Conservation (phyloP, 139 green algal species). For the Volvox reticuliferus region DNA sequence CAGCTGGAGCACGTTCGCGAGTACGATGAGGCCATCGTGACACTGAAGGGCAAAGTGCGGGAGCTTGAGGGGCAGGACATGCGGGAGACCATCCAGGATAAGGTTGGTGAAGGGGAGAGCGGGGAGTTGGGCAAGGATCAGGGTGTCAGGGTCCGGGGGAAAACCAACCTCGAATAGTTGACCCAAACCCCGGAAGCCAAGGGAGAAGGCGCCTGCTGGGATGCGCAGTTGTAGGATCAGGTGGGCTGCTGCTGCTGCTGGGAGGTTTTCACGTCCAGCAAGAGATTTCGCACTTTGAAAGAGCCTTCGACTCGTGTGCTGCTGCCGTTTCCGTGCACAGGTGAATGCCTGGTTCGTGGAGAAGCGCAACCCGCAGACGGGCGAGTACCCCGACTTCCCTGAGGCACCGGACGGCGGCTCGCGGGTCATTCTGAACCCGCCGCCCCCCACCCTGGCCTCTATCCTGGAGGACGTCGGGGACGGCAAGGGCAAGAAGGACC, state of each 20-base stretch:
- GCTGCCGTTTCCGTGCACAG: constrained; percentile 49
- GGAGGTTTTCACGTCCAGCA: too few species aligned
- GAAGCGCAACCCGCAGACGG: constrained; percentile 81
- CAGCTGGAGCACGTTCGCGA: constrained; percentile 75
- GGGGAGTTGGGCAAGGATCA: too few species aligned
- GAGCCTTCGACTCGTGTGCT: too few species aligned
- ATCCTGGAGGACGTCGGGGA: constrained; percentile 60
- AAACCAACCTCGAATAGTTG: too few species aligned
- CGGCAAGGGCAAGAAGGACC: constrained; percentile 64
- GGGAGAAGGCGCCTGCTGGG: too few species aligned
- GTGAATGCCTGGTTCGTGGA: constrained; percentile 93
- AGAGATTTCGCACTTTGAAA: too few species aligned
- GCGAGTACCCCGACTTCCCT: constrained; percentile 89
- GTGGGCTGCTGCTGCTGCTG: too few species aligned
- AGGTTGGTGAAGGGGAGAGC: constrained; percentile 53
- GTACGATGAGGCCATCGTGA: constrained; percentile 81
- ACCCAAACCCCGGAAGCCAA: too few species aligned
- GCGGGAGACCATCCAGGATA: constrained; percentile 91
- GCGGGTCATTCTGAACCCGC: constrained; percentile 82
- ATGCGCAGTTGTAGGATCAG: too few species aligned
- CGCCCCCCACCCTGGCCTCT: constrained; percentile 62
- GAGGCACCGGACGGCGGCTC: constrained; percentile 81
- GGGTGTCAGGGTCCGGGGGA: too few species aligned
- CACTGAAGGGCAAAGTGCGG: constrained; percentile 80
- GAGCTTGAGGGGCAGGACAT: constrained; percentile 90